Conservation (phyloP, 83 land plant species). For the Picea abies region DNA sequence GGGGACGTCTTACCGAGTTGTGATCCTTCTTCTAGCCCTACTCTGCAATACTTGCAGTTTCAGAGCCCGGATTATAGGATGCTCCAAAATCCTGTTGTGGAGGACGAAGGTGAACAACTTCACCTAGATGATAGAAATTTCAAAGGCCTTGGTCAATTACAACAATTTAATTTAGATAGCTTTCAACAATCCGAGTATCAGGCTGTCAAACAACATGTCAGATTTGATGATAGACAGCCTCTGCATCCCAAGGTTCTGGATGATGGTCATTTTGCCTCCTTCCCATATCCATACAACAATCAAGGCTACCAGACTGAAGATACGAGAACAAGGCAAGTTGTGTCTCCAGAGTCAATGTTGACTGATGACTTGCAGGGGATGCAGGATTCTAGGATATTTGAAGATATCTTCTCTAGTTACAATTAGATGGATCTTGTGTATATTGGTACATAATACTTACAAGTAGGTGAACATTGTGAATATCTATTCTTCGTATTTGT, state of each 20-base stretch:
- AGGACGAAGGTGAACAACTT: background rate
- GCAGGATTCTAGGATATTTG: background rate
- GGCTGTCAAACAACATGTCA: background rate
- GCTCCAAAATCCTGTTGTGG: background rate
- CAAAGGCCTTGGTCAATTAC: background rate
- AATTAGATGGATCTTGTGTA: background rate
- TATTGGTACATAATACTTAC: background rate
- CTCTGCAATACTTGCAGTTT: background rate
- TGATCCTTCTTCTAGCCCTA: background rate
- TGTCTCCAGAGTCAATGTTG: background rate
- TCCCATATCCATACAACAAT: conserved; percentile 8
- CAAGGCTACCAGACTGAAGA: background rate
- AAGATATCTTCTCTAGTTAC: background rate
- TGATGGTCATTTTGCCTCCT: conserved; percentile 1
- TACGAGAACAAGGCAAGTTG: background rate
- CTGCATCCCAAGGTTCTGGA: background rate
- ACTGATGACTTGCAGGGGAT: background rate
- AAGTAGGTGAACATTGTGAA: background rate
- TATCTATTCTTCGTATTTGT: conserved; percentile 6
- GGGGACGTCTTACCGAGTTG: background rate
- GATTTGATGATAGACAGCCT: background rate
- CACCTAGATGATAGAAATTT: background rate
- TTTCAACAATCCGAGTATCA: background rate
- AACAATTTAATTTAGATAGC: background rate
- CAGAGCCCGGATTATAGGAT: background rate